Base-by-base conservation (phyloP, 2,329 filamentous ascomycete species). In the Aspergillus intermedius region DNA sequence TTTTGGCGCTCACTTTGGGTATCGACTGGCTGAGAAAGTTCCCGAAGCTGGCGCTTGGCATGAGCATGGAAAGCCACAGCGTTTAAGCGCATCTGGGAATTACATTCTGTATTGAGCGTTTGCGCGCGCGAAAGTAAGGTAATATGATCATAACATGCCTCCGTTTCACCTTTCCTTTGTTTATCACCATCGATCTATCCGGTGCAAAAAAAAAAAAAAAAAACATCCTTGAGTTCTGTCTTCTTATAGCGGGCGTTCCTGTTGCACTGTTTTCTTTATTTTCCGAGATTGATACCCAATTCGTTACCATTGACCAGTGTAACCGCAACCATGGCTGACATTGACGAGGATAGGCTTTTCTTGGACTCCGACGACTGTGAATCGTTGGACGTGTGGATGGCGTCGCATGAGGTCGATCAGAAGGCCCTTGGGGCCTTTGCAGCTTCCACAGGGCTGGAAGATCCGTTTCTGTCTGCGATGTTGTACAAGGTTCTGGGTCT, bases 341-440 rank as follows among this genome's bases (percentile, higher is more conserved):
- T 55, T 47, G 49, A 48, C 53, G 48, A 54, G 50, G 9, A 40
- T 22, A 40, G 19, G 7, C 17, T 40, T 19, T 22, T 10, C 47
- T 58, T 60, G 58, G 63, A 61, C 43, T 53, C 65, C 37, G 61
- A 56, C 58, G 63, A 61, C 44, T 53, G 65, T 40, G 61, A 56
- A 19, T 51, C 61, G 30, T 61, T 71, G 50, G 59, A 58, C 57
- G 60, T 69, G 66, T 72, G 70, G 68, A 98, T 97, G 93, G 93
- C 93, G 73, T 93, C 91, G 66, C 93, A 90, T 52, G 89, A 95
- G 73, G 89, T 97, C 54, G 93, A 98, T 70, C 91, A 95, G 74
- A 98, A 97, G 74, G 95, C 94, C 72, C 79, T 98, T 62, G 90
- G 89, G 72, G 85, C 83, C 65, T 84, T 95, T 66, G 91, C 93